Percentiles rank a stretch among this genome's conserved stretches.
Evolutionary conservation across 2,329 filamentous ascomycete genomes (phyloP).

Genomic region (Calonectria ilicicola): DNA sequence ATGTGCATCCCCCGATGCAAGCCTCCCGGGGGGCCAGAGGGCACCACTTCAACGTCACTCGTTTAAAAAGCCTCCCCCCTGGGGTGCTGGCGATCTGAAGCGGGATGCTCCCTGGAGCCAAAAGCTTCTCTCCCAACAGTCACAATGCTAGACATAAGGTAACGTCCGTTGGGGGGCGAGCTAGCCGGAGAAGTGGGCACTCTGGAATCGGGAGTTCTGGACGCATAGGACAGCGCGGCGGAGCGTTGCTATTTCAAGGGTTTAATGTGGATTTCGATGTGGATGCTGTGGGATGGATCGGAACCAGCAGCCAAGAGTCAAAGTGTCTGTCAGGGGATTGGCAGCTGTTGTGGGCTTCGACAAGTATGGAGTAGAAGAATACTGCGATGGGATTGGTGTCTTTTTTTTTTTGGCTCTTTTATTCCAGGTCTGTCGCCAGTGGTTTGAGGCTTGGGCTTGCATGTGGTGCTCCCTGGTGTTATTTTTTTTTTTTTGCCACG

Average conservation of each 20-base stretch:
- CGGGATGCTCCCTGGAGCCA: conserved; percentile 2
- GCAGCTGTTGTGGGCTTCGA: conserved; percentile 2
- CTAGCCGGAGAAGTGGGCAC: neutral
- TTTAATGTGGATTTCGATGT: conserved; percentile 15
- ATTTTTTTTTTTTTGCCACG: conserved; percentile 13
- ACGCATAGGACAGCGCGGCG: conserved; percentile 18
- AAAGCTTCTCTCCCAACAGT: conserved; percentile 6
- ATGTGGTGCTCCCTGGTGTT: neutral
- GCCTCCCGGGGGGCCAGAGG: neutral
- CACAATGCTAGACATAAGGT: conserved; percentile 2
- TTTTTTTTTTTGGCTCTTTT: neutral
- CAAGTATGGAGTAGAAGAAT: neutral
- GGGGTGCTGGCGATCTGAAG: neutral
- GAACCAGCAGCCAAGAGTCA: conserved; percentile 11
- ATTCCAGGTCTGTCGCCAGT: neutral
- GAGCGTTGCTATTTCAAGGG: conserved; percentile 24
- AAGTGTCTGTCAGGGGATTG: conserved; percentile 5
- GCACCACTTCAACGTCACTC: neutral
- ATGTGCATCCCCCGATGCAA: neutral
- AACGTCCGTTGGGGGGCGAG: conserved; percentile 1
- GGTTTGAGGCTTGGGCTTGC: neutral
- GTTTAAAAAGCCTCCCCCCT: neutral
- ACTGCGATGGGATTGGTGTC: neutral
- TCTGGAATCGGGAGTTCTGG: conserved; percentile 7
- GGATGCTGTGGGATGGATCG: conserved; percentile 19